A percentile compares a stretch with the other conserved stretches of the same genome.
These are phyloP conservation scores for Edaphochlamys debaryana DNA, from an alignment of 139 green algal species.

Conservation along the genomic window DNA sequence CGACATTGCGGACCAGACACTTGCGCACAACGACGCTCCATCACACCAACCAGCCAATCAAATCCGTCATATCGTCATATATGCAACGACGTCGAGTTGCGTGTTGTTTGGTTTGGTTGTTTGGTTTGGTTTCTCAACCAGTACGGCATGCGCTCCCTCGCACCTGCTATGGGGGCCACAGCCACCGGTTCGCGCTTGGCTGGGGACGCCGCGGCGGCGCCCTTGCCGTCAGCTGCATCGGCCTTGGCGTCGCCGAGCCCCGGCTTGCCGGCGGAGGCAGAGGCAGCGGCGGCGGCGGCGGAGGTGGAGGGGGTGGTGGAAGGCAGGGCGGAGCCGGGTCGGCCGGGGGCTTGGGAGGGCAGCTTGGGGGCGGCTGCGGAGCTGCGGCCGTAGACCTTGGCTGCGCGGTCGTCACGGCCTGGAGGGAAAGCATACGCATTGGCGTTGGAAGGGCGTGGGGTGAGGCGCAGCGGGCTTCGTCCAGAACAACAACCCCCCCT, in stretches of 20 bases:
- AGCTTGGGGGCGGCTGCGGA: background rate
- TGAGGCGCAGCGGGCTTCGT: no score
- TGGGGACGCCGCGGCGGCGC: background rate
- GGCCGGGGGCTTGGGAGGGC: background rate
- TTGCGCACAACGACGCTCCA: no score
- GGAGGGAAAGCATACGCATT: background rate
- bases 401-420: slow-evolving; percentile 38
- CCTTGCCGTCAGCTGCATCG: background rate
- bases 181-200: background rate
- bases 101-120: no score
- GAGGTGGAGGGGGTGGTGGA: background rate
- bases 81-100: no score
- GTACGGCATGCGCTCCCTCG: no score
- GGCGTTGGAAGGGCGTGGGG: no score
- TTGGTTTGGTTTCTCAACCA: no score
- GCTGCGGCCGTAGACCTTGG: slow-evolving; percentile 7
- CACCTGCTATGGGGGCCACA: no score
- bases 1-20: no score
- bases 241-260: background rate
- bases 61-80: no score
- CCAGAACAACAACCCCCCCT: no score
- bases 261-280: background rate
- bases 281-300: background rate
- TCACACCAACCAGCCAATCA: no score
- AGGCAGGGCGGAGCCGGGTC: background rate